Evolutionary conservation across 441 rosid genomes (phyloP).

Genomic region (Adansonia madagascariensis): DNA sequence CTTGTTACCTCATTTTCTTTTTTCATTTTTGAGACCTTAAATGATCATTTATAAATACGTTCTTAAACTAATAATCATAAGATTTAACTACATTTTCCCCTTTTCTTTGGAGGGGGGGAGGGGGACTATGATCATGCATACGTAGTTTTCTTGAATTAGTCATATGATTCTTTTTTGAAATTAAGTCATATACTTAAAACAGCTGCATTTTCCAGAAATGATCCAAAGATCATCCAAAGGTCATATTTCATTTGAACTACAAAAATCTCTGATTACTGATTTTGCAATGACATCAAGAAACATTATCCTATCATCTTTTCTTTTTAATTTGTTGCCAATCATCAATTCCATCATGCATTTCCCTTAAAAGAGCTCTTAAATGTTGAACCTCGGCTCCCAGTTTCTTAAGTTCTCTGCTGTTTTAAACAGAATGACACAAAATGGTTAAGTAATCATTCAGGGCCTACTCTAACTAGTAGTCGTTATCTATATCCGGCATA

Average conservation of each 20-base stretch:
- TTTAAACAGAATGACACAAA: slow-evolving; percentile 6
- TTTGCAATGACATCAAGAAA: not conserved
- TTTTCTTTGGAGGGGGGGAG: too few species aligned
- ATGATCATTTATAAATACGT: too few species aligned
- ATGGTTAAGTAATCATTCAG: not conserved
- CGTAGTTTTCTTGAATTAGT: too few species aligned
- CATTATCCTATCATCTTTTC: not conserved
- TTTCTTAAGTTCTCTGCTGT: slow-evolving; percentile 8
- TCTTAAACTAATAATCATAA: too few species aligned
- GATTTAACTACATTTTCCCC: too few species aligned
- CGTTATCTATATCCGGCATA: slow-evolving; percentile 66
- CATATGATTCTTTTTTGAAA: too few species aligned
- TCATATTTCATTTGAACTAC: not conserved
- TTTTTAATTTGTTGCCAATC: not conserved
- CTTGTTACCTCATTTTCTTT: too few species aligned
- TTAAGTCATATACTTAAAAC: too few species aligned
- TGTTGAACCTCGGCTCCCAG: not conserved
- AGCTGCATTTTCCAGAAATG: too few species aligned
- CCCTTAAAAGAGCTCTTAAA: not conserved
- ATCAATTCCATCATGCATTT: not conserved
- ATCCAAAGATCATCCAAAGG: too few species aligned
- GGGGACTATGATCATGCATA: too few species aligned
- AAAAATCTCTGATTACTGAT: slow-evolving; percentile 10
- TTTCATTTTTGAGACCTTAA: too few species aligned
- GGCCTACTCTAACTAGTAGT: slow-evolving; percentile 35